Evolutionary conservation across 768 basidiomycete species (phyloP).

Genomic region (Termitomyces sp.): DNA sequence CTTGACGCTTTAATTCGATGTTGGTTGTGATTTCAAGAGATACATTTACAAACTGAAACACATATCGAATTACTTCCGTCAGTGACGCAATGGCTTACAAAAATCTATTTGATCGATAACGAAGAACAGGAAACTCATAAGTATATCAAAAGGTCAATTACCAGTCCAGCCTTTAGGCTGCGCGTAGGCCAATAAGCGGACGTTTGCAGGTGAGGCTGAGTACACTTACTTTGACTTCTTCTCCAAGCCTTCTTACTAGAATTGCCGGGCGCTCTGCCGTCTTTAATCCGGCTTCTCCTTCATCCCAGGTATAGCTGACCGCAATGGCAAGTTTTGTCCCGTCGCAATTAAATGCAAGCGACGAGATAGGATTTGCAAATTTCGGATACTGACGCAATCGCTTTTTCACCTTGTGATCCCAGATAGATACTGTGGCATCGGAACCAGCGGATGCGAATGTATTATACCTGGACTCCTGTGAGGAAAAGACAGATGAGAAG

Average conservation of each 20-base stretch:
- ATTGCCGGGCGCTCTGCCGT: constrained; percentile 57
- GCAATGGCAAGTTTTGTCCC: constrained; percentile 81
- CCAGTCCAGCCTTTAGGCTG: constrained; percentile 17
- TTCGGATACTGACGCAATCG: constrained; percentile 87
- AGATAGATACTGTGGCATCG: constrained; percentile 89
- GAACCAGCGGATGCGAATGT: constrained; percentile 96
- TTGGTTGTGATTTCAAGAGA: neutral
- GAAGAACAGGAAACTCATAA: neutral
- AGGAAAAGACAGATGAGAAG: neutral
- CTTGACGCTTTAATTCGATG: neutral
- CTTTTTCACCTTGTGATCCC: constrained; percentile 98
- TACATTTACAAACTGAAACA: neutral
- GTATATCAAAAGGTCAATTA: neutral
- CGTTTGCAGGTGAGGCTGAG: neutral
- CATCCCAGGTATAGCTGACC: constrained; percentile 87
- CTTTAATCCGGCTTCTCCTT: constrained; percentile 69
- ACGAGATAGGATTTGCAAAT: constrained; percentile 68
- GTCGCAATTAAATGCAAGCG: constrained; percentile 78
- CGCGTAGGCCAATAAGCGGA: neutral
- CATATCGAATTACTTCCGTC: neutral
- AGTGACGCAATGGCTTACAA: neutral
- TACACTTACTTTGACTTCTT: constrained; percentile 63
- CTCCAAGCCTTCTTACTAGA: constrained; percentile 58
- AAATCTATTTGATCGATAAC: neutral
- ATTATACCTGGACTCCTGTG: constrained; percentile 52